Evolutionary conservation across 1,139 yeast species (phyloP), one percentile per base, ranked within the genome.

Genomic region (Diutina catenulata): DNA sequence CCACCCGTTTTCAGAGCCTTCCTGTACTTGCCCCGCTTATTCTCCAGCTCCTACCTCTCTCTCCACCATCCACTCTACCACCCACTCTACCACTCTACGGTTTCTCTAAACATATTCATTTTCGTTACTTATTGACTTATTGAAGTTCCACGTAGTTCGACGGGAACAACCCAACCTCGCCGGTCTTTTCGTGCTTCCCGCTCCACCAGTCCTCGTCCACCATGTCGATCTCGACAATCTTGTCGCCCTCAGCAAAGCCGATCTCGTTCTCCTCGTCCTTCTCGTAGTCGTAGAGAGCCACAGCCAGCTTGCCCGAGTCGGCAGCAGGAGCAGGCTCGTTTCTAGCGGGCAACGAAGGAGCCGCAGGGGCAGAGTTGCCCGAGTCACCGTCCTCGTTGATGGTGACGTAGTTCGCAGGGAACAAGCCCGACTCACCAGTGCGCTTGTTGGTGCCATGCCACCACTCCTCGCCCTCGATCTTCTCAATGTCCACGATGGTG

Each of bases 201-300:
- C 80, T 68, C 97, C 97, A 91, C 98, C 98, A 91, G 52, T 86
- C 95, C 38, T 84, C 95, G 49, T 87, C 95, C 13, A 83, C 82
- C 56, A 84, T 81, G 47, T 86, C 94, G 45, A 91, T 82, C 44
- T 86, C 83, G 16, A 76, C 62, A 47, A 91, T 86, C 43, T 68
- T 50, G 47, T 86, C 97, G 38, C 93, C 94, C 53, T 84, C 95
- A 25, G 64, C 72, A 57, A 81, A 72, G 2, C 78, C 72, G 42
- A 91, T 67, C 59, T 91, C 98, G 51, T 88, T 91, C 45, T 81
- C 94, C 51, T 80, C 93, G 44, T 76, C 86, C 50, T 77, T 76
- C 46, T 69, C 80, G 56, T 87, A 86, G 50, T 82, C 93, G 56
- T 76, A 86, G 48, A 79, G 83, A 4, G 81, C 95, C 42, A 73